These are phyloP conservation scores for Calamus simplicifolius DNA, from an alignment of 176 grass and related monocot species.

Conservation along the genomic window DNA sequence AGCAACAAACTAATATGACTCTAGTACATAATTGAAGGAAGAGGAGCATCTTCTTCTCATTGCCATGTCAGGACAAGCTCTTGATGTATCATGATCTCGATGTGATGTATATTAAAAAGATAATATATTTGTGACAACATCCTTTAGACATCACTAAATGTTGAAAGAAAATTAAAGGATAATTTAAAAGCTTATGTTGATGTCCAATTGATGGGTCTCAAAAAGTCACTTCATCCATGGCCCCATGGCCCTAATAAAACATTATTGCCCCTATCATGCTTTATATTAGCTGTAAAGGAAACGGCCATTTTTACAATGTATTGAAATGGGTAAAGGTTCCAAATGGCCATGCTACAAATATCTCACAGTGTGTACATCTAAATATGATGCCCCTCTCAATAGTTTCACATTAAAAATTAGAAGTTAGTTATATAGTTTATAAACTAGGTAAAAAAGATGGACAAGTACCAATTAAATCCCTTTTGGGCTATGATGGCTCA, in stretches of 20 bases:
- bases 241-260: not conserved
- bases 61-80: not conserved
- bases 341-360: not conserved
- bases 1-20: no score
- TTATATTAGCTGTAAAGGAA: not conserved
- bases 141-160: not conserved
- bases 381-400: no score
- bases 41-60: not conserved
- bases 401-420: no score
- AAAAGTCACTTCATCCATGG: not conserved
- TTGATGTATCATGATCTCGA: not conserved
- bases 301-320: not conserved
- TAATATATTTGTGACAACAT: not conserved
- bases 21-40: not conserved
- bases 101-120: not conserved
- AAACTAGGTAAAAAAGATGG: no score
- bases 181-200: not conserved
- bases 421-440: no score
- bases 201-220: not conserved
- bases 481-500: no score
- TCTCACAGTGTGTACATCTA: not conserved
- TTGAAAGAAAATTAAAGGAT: not conserved
- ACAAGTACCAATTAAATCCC: no score
- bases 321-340: not conserved
- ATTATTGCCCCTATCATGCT: not conserved